Base-by-base conservation (phyloP, 1,284 basidiomycete genomes). In the Malassezia nana region DNA sequence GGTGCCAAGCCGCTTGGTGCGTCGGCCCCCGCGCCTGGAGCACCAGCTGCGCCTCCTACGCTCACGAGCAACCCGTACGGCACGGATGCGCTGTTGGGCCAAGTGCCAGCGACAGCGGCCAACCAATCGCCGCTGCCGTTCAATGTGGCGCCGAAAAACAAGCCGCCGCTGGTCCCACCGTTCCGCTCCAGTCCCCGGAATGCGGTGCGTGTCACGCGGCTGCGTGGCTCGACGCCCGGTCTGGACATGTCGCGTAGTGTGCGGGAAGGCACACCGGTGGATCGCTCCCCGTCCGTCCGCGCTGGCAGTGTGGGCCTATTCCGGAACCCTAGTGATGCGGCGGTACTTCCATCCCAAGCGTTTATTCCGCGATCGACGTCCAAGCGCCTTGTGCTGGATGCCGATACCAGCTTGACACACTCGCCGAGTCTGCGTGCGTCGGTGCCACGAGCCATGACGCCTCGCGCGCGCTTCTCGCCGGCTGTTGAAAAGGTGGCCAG, bases 361-460 rank as follows among this genome's bases (percentile, higher is more conserved):
- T 89, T 69, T 77, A 83, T 66, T 79, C 85, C 63, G 20, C 81
- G 85, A 33, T 82, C 85, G 53, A 94, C 87, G 72, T 88, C 95
- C 58, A 98, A 96, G 80, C 92, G 94, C 74, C 81, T 98, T 50
- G 84, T 91, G 33, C 76, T 96, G 52, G 86, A 90, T 69, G 63
- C 51, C 25, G 65, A 67, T 29, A 52, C 63, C 22, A 64, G 60
- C 33, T 60, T 67, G 33, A 60, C 60, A 8, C 60, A 56, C 4
- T 65, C 65, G 50, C 61, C 63, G 24, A 46, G 44, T 25, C 16
- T n/a, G 20, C 54, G 54, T 18, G 47, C 29, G 13, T 49, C 31
- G 6, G 33, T 49, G 20, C 48, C 49, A 7, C 49, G 49, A 31
- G 20, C 43, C 7, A 15, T 38, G n/a, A 26, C 39, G 28, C 32